Evolutionary conservation across 2,329 filamentous ascomycete genomes (phyloP).

Genomic region (Apiospora rasikravindrae): DNA sequence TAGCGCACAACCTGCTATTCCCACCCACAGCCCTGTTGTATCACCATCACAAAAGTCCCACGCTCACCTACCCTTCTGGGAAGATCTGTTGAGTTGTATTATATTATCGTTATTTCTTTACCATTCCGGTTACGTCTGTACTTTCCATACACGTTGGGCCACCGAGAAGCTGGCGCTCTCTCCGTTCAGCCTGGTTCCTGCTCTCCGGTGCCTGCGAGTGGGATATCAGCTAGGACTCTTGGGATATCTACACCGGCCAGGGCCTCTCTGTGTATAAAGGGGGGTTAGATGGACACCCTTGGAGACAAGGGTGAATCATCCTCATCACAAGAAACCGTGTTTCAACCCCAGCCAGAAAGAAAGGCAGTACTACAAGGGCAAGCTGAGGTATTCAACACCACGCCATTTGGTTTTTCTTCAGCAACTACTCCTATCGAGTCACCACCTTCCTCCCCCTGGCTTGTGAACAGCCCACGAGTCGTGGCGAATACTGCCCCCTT

Average conservation of each 20-base stretch:
- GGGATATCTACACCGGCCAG: neutral
- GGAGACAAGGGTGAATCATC: constrained; percentile 6
- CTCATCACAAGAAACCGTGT: constrained; percentile 24
- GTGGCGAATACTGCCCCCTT: constrained; percentile 11
- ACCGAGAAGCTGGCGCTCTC: neutral
- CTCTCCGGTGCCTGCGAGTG: neutral
- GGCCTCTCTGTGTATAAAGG: neutral
- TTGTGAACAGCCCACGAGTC: constrained; percentile 6
- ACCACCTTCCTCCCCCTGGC: constrained; percentile 25
- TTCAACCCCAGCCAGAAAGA: neutral
- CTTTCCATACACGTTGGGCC: neutral
- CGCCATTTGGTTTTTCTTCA: neutral
- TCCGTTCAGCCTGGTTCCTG: neutral
- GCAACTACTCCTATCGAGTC: constrained; percentile 27
- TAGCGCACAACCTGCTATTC: neutral
- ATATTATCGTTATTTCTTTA: neutral
- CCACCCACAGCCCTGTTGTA: neutral
- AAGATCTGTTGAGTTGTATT: neutral
- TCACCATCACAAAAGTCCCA: constrained; percentile 4
- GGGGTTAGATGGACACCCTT: constrained; percentile 20
- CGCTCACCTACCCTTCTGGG: neutral
- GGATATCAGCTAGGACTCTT: neutral
- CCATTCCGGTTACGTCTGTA: neutral
- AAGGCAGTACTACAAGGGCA: neutral
- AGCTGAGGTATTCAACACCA: constrained; percentile 10